Evolutionary conservation across 1,284 basidiomycete genomes (phyloP).

Genomic region (Rhodotorula sp.): DNA sequence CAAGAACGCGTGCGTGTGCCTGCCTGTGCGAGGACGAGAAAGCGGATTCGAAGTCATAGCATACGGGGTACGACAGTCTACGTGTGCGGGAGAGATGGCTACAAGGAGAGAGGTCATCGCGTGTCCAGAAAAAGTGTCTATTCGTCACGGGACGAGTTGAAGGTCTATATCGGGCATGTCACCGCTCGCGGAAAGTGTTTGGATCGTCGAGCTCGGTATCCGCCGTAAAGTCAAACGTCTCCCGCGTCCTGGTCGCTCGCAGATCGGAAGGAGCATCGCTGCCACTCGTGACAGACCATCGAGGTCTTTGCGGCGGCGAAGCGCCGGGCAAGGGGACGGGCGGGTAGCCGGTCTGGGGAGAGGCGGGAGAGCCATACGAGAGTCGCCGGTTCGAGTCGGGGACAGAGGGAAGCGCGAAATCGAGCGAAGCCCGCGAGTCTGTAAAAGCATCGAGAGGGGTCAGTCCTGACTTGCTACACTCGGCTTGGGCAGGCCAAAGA

Average conservation of each 20-base stretch:
- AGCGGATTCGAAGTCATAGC: no score
- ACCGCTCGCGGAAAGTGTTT: not conserved
- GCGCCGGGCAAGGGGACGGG: not conserved
- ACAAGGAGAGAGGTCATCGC: not conserved
- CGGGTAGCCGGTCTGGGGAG: not conserved
- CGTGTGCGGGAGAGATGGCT: no score
- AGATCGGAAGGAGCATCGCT: not conserved
- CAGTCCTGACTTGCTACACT: not conserved
- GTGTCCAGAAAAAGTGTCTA: not conserved
- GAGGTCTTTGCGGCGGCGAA: not conserved
- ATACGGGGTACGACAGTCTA: no score
- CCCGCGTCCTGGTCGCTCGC: not conserved
- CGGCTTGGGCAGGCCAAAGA: not conserved
- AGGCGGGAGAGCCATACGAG: not conserved
- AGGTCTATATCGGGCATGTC: not conserved
- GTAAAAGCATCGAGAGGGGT: not conserved
- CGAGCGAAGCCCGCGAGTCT: not conserved
- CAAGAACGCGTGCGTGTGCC: no score
- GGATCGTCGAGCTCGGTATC: slow-evolving; percentile 9
- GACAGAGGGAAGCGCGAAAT: not conserved
- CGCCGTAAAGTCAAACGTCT: not conserved
- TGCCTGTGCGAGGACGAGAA: no score
- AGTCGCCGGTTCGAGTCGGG: not conserved
- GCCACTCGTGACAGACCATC: not conserved
- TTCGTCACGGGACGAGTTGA: not conserved